Evolutionary conservation across 2,329 filamentous ascomycete genomes (phyloP).

Genomic region (Ceratocystis harringtonii): DNA sequence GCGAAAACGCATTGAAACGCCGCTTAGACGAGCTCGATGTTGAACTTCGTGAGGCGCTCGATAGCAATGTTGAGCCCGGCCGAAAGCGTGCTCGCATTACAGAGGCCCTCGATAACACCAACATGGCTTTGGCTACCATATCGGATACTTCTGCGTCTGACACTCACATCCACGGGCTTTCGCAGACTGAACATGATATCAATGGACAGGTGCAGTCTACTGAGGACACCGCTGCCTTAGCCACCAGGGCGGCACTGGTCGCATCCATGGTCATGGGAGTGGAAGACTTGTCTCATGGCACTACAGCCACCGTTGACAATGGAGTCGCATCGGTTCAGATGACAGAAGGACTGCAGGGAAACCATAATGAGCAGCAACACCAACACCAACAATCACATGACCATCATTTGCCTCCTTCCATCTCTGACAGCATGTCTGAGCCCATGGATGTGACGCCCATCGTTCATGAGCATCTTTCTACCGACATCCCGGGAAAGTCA

Average conservation of each 20-base stretch:
- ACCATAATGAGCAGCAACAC: neutral
- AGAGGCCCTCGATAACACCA: slow-evolving; percentile 25
- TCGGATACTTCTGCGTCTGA: slow-evolving; percentile 26
- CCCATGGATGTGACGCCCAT: slow-evolving; percentile 11
- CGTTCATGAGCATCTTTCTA: neutral
- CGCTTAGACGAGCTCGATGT: slow-evolving; percentile 66
- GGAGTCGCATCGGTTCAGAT: slow-evolving; percentile 10
- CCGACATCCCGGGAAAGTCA: neutral
- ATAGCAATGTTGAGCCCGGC: slow-evolving; percentile 21
- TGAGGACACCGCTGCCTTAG: neutral
- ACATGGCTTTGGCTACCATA: slow-evolving; percentile 23
- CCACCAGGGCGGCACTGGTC: slow-evolving; percentile 12
- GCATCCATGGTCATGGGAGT: slow-evolving; percentile 12
- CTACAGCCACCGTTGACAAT: neutral
- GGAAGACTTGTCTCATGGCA: slow-evolving; percentile 1
- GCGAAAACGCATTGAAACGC: slow-evolving; percentile 70
- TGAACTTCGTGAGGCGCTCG: slow-evolving; percentile 28
- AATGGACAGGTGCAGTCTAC: neutral
- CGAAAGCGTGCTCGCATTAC: slow-evolving; percentile 13
- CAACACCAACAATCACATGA: neutral
- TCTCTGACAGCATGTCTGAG: neutral
- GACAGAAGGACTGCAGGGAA: slow-evolving; percentile 7
- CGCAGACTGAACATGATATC: neutral
- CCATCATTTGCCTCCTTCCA: neutral
- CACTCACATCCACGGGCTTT: slow-evolving; percentile 4